Percentiles rank a stretch among this genome's conserved stretches.
These are phyloP conservation scores for Conringia planisiliqua DNA, from an alignment of 345 rosid species.

Conservation along the genomic window DNA sequence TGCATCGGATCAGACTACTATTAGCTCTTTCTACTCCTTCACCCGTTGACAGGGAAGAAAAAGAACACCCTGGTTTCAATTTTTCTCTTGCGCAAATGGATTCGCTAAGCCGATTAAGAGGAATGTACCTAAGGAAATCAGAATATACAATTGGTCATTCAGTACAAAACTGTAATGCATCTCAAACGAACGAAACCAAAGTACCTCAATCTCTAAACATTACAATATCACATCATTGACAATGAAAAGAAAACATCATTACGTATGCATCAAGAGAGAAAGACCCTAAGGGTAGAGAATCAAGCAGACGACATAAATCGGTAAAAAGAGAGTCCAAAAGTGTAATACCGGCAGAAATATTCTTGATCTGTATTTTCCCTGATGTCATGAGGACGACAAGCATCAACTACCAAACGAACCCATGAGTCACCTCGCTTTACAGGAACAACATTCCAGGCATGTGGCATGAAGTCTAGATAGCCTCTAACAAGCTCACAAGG, in stretches of 20 bases:
- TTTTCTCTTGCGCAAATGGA: conserved; percentile 37
- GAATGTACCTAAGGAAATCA: conserved; percentile 65
- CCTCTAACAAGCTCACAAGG: conserved; percentile 99
- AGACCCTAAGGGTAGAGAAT: neutral
- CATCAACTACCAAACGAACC: conserved; percentile 90
- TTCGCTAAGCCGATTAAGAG: conserved; percentile 52
- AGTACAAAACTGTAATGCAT: neutral
- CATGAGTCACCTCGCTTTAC: conserved; percentile 56
- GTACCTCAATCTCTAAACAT: neutral
- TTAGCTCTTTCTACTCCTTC: conserved; percentile 59
- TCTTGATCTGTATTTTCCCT: conserved; percentile 87
- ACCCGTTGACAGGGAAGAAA: conserved; percentile 52
- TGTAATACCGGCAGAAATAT: conserved; percentile 62
- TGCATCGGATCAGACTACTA: conserved; percentile 63
- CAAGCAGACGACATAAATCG: neutral
- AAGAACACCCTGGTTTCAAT: conserved; percentile 41
- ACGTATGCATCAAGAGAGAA: neutral
- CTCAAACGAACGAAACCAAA: neutral
- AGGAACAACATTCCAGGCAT: conserved; percentile 86
- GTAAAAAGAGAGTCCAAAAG: neutral
- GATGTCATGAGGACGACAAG: conserved; percentile 86
- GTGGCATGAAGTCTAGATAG: conserved; percentile 86
- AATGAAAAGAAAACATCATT: neutral
- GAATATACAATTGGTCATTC: conserved; percentile 9
- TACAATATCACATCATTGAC: neutral